phyloP scores from a whole-genome alignment of 73 alveolate genomes.

The Paramecium primaurelia region DNA sequence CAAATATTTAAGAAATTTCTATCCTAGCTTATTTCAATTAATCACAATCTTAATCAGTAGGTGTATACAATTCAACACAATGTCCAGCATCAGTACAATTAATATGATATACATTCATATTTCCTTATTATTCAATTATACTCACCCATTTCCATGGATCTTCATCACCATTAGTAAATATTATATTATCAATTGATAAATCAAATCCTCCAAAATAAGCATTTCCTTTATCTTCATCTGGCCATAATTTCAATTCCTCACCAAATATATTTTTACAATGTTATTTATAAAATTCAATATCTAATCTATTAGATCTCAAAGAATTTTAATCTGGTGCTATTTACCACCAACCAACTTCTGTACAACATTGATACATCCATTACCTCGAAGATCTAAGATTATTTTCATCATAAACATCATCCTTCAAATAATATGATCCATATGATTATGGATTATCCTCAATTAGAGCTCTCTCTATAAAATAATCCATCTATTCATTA shows the following conservation, averaged over 20 bases:
- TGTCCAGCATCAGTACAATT: conserved; percentile 80
- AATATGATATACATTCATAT: conserved; percentile 49
- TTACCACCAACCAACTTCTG: conserved; percentile 56
- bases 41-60: not conserved
- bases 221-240: conserved; percentile 66
- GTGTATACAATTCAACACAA: conserved; percentile 77
- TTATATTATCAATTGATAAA: conserved; percentile 57
- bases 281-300: conserved; percentile 2
- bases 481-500: not conserved
- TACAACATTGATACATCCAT: conserved; percentile 58
- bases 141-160: conserved; percentile 84
- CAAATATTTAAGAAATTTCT: not conserved
- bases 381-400: conserved; percentile 4
- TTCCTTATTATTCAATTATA: conserved; percentile 34
- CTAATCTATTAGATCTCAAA: conserved; percentile 6
- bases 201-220: conserved; percentile 55
- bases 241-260: not conserved
- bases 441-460: not conserved
- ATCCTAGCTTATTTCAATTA: not conserved
- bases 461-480: not conserved
- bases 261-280: not conserved
- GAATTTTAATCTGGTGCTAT: not conserved
- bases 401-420: not conserved
- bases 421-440: not conserved
- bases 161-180: conserved; percentile 73